Conservation (phyloP, 148 eudicot genomes). For the Heliosperma pusillum region DNA sequence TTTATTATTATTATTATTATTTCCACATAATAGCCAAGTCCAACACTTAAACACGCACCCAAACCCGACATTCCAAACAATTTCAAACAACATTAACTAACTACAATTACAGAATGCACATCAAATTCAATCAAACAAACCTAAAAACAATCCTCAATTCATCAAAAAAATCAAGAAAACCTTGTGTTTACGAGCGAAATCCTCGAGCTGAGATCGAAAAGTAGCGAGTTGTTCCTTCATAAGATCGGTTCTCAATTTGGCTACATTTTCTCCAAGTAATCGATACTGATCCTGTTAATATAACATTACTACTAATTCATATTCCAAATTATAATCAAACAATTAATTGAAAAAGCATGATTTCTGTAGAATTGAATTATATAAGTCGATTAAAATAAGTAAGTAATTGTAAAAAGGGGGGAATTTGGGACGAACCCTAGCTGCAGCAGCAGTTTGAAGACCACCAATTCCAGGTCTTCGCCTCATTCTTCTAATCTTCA, state of each 20-base stretch:
- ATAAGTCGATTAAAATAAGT: not conserved
- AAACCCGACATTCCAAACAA: too few species aligned
- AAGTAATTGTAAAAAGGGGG: not conserved
- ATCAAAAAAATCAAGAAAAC: slow-evolving; percentile 26
- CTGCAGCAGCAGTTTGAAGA: slow-evolving; percentile 66
- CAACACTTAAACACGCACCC: too few species aligned
- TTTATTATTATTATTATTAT: too few species aligned
- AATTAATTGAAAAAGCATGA: not conserved
- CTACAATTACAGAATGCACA: not conserved
- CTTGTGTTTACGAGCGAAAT: slow-evolving; percentile 97
- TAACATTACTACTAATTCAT: not conserved
- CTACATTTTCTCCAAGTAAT: slow-evolving; percentile 86
- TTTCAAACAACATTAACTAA: too few species aligned
- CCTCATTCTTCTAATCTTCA: slow-evolving; percentile 46
- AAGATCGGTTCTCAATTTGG: slow-evolving; percentile 80
- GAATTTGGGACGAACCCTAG: slow-evolving; percentile 28
- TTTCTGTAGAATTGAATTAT: not conserved
- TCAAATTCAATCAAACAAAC: not conserved
- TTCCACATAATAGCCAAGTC: too few species aligned
- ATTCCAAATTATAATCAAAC: not conserved
- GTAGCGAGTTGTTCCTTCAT: slow-evolving; percentile 95
- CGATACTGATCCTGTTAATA: slow-evolving; percentile 70
- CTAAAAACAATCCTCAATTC: not conserved
- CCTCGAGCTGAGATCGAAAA: slow-evolving; percentile 88
- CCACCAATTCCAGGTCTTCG: slow-evolving; percentile 99